Conservation (phyloP, 352 stramenopile genomes). For the Labyrinthula sp. region DNA sequence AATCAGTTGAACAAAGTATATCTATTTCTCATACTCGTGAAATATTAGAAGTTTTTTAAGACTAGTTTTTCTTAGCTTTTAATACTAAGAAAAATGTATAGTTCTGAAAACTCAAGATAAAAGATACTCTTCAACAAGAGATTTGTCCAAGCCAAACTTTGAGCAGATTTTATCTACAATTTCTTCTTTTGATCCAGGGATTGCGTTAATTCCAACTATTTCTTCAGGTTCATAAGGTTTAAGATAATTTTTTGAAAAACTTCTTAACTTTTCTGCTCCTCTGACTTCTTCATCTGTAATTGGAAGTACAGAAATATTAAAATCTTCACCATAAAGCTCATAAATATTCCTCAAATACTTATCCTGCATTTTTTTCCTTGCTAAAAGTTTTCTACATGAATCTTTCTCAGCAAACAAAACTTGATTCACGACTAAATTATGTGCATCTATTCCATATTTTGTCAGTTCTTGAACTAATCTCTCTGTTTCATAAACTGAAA, state of each 20-base stretch:
- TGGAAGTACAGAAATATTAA: constrained; percentile 96
- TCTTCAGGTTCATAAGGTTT: constrained; percentile 43
- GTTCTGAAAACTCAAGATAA: too few species aligned
- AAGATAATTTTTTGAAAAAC: constrained; percentile 77
- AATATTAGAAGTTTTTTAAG: too few species aligned
- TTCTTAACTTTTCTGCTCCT: constrained; percentile 67
- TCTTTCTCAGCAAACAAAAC: constrained; percentile 63
- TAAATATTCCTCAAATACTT: constrained; percentile 99
- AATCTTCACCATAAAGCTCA: constrained; percentile 96
- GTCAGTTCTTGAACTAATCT: constrained; percentile 93
- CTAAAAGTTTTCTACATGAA: constrained; percentile 33
- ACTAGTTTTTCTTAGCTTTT: too few species aligned
- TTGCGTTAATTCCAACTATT: too few species aligned
- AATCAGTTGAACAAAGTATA: too few species aligned
- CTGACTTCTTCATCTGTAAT: constrained; percentile 92
- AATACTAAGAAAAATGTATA: too few species aligned
- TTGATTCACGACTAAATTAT: constrained; percentile 99
- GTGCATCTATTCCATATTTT: constrained; percentile 97
- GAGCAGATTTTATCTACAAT: too few species aligned
- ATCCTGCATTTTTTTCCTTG: constrained; percentile 96
- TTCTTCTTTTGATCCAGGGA: too few species aligned
- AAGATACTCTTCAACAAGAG: too few species aligned
- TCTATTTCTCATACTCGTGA: too few species aligned
- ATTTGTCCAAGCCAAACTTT: too few species aligned
- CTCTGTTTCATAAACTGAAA: constrained; percentile 98